Percentiles rank a stretch among this genome's conserved stretches.
Evolutionary conservation across 176 grass and related monocot genomes (phyloP).

Genomic region (Avena insularis): DNA sequence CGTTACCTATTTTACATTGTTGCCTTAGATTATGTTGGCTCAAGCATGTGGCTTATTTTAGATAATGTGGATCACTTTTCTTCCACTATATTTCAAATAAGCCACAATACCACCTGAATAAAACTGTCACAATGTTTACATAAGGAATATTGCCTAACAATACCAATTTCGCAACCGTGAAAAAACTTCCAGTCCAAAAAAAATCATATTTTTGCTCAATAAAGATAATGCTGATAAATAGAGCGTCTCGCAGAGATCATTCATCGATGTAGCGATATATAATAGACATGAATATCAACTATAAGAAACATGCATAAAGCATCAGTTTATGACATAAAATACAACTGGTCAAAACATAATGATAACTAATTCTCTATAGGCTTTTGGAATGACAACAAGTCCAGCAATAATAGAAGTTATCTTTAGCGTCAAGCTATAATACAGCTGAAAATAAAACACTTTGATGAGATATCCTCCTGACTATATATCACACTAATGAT

Average conservation of each 20-base stretch:
- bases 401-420: neutral
- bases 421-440: neutral
- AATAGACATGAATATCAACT: conserved; percentile 8
- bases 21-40: neutral
- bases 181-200: neutral
- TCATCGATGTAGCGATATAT: neutral
- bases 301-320: neutral
- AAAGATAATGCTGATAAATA: neutral
- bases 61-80: neutral
- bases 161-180: neutral
- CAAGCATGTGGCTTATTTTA: neutral
- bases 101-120: neutral
- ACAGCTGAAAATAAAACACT: conserved; percentile 2
- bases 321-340: conserved; percentile 6
- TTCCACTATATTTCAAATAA: neutral
- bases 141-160: neutral
- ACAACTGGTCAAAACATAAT: neutral
- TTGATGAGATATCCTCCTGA: conserved; percentile 2
- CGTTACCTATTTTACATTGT: neutral
- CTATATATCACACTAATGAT: neutral
- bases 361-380: neutral
- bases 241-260: neutral
- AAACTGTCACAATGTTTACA: neutral
- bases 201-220: neutral
- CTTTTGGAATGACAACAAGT: neutral